Conservation (phyloP, 805 yeast genomes). For the Tetrapisispora nanseiensis region DNA sequence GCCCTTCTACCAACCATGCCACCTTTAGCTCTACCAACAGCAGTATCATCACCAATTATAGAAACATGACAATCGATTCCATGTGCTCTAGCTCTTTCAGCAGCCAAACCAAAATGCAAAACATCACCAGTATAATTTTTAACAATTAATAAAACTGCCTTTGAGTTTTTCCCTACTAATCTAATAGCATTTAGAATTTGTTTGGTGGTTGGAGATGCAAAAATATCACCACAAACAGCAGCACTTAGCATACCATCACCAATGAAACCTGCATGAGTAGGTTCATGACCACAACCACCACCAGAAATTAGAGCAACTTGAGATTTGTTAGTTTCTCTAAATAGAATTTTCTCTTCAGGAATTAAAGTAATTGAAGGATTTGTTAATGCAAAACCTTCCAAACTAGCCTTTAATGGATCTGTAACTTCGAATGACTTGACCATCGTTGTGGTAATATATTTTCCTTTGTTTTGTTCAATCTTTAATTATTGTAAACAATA, state of each 20-base stretch:
- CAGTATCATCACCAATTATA: conserved; percentile 84
- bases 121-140: conserved; percentile 95
- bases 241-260: conserved; percentile 76
- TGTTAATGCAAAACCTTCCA: conserved; percentile 32
- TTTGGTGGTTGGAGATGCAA: conserved; percentile 90
- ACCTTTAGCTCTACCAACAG: conserved; percentile 85
- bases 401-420: conserved; percentile 30
- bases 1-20: conserved; percentile 93
- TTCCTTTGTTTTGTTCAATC: too few relatives aligned
- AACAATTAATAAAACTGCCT: conserved; percentile 68
- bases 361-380: conserved; percentile 32
- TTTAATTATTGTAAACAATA: too few relatives aligned
- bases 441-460: too few relatives aligned
- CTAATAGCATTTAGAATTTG: conserved; percentile 65
- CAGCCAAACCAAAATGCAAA: conserved; percentile 84
- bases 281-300: conserved; percentile 96
- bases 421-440: conserved; percentile 33
- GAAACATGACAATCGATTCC: conserved; percentile 67
- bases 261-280: conserved; percentile 84
- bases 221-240: conserved; percentile 85
- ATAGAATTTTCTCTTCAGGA: conserved; percentile 32
- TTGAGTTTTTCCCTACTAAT: conserved; percentile 26
- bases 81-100: conserved; percentile 72
- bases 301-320: conserved; percentile 75
- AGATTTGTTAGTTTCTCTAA: conserved; percentile 28